Evolutionary conservation across 495 filamentous ascomycete genomes (phyloP), one percentile per base, ranked within the genome.

Genomic region (Aspergillus cristatus): DNA sequence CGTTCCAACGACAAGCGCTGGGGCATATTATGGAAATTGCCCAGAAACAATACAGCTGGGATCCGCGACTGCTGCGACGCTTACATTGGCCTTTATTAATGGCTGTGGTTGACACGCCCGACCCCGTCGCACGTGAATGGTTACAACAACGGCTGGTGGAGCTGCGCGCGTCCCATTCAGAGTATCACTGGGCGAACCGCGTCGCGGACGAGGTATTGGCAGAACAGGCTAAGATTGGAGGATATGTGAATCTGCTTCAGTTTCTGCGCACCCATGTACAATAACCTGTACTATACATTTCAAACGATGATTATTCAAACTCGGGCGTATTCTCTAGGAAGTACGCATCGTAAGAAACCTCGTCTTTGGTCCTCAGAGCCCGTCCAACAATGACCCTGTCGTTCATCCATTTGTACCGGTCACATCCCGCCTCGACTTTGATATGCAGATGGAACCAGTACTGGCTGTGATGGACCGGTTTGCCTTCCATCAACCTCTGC

Each of bases 51-150:
- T 58, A 60, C 26, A 32, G 56, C 1, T 48, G 53, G 8, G 57
- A 62, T 14, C 57, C 58, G 4, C 57, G 44, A 18, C 57, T 63
- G 1, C 45, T 62, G 0, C 60, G 60, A 12, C 54, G 68, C 6
- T 39, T 71, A 16, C 64, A 69, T 17, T 68, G 64, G 67, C 62
- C 68, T 3, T 42, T 72, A 0, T 47, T 72, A 28, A 65, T 67
- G 60, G 68, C 60, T 2, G 40, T 57, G 7, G 55, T 72, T 24
- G 68, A 72, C 39, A 66, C 61, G 4, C 47, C 51, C 1, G 57
- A 68, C 22, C 34, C 37, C 1, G 41, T 51, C 3, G 57, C 67
- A n/a, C 64, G 53, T 11, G 45, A 45, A 2, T 72, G 67, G 64
- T 43, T 65, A 2, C 51, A 57, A 14, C 48, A 63, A 18, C 56